Evolutionary conservation across 352 stramenopile genomes (phyloP).

Genomic region (Phytophthora megakarya): DNA sequence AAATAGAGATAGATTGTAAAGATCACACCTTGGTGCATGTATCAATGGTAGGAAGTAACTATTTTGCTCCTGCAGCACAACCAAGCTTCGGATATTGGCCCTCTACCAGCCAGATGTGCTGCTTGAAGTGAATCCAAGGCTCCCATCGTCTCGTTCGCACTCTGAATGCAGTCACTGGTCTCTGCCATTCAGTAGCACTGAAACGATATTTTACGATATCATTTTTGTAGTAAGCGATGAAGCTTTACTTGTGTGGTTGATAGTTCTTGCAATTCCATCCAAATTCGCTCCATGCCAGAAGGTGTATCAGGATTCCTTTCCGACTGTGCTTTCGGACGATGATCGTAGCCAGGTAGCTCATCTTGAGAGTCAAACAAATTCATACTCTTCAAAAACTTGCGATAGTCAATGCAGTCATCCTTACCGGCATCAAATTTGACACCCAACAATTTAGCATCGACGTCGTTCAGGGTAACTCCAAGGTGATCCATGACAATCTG

Average conservation of each 20-base stretch:
- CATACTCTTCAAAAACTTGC: slow-evolving; percentile 62
- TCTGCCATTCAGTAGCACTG: slow-evolving; percentile 4
- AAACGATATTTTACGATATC: background rate
- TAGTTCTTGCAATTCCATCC: slow-evolving; percentile 49
- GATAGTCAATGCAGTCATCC: slow-evolving; percentile 68
- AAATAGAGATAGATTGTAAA: background rate
- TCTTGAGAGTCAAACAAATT: slow-evolving; percentile 15
- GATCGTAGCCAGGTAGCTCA: background rate
- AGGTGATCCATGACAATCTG: slow-evolving; percentile 57
- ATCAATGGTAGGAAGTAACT: no score
- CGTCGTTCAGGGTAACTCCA: slow-evolving; percentile 49
- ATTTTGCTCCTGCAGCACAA: no score
- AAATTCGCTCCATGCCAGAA: slow-evolving; percentile 38
- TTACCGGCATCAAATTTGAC: slow-evolving; percentile 59
- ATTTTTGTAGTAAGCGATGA: slow-evolving; percentile 30
- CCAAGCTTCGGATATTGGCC: no score
- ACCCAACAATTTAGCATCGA: slow-evolving; percentile 51
- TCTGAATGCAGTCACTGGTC: background rate
- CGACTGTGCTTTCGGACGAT: background rate
- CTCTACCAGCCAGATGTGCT: slow-evolving; percentile 18
- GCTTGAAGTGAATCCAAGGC: slow-evolving; percentile 32
- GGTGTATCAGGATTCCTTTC: background rate
- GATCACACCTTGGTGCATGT: background rate
- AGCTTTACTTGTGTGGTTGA: slow-evolving; percentile 47
- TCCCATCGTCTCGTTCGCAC: slow-evolving; percentile 4